phyloP scores from a whole-genome alignment of 495 filamentous ascomycete genomes.

The Penicillium steckii region DNA sequence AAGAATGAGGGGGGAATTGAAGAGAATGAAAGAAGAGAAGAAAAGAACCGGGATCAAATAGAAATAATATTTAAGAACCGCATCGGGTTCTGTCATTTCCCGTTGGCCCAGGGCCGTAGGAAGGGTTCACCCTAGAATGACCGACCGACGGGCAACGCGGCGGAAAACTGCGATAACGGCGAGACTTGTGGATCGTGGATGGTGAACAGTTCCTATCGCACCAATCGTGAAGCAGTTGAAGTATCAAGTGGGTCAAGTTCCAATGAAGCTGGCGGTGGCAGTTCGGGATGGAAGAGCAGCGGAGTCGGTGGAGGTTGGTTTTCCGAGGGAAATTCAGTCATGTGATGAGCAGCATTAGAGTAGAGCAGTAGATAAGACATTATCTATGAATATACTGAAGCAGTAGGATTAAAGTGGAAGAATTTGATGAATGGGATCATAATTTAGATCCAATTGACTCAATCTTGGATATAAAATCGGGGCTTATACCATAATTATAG shows the following conservation, averaged over 20 bases:
- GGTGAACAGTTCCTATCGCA: background rate
- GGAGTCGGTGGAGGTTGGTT: background rate
- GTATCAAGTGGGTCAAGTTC: background rate
- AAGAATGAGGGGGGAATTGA: constrained; percentile 30
- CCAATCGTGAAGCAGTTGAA: background rate
- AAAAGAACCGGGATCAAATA: constrained; percentile 20
- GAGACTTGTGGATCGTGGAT: background rate
- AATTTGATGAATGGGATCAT: too few species aligned
- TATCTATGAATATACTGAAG: too few species aligned
- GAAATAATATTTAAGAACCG: constrained; percentile 14
- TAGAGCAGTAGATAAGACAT: too few species aligned
- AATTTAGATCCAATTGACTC: too few species aligned
- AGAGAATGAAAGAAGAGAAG: too few species aligned
- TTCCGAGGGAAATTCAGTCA: background rate
- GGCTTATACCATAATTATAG: too few species aligned
- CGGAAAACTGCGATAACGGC: constrained; percentile 1
- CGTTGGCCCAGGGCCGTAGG: background rate
- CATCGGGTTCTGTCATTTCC: background rate
- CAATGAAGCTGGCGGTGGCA: background rate
- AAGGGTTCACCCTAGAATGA: background rate
- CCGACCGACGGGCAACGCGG: constrained; percentile 2
- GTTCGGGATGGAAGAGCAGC: background rate
- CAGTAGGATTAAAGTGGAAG: too few species aligned
- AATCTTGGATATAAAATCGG: too few species aligned
- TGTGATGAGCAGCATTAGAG: background rate